Base-by-base conservation (phyloP, 306 rosid genomes). In the Glycine latifolia region DNA sequence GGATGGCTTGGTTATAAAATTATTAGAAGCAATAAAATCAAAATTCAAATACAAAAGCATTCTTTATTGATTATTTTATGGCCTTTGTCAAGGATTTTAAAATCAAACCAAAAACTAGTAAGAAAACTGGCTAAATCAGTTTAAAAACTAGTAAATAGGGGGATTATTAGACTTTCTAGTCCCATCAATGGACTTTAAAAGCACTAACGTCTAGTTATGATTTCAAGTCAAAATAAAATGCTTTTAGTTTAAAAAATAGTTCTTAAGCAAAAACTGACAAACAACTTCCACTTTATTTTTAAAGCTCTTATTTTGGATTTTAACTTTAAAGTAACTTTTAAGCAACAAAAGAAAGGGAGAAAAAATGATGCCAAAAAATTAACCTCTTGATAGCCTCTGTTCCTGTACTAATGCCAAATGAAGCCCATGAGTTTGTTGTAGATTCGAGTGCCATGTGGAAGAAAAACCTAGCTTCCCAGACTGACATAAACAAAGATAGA, bases 301-400 rank as follows among this genome's bases (percentile, higher is more conserved):
- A n/a, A n/a, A n/a, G n/a, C n/a, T n/a, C 10, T 1, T 65, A 37
- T 13, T n/a, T 14, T 65, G 17, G 20, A 37, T 13, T 31, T 65
- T 65, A 35, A 37, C 26, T 6, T 65, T 7, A 11, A 12, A 63
- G 47, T 63, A 35, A 63, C 47, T 63, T 33, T 35, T 63, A 60
- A 10, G 8, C 41, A n/a, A 63, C 13, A 35, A 37, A 37, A 20
- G 26, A 35, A 61, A 31, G 70, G 20, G 14, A 20, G 20, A 20
- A 10, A 16, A 33, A 7, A 12, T 35, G 69, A 12, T 35, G 20
- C 70, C 72, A 78, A 56, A 75, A 37, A 54, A 60, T 62, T 59
- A 79, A 94, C 99, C 99, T 95, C 99, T 77, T 90, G 92, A 89
- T 93, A 95, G 47, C 99, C 97, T 84, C 97, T 87, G 73, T 88